Percentiles rank a stretch among this genome's conserved stretches.
Evolutionary conservation across 805 yeast species (phyloP).

Genomic region (Candida railenensis): DNA sequence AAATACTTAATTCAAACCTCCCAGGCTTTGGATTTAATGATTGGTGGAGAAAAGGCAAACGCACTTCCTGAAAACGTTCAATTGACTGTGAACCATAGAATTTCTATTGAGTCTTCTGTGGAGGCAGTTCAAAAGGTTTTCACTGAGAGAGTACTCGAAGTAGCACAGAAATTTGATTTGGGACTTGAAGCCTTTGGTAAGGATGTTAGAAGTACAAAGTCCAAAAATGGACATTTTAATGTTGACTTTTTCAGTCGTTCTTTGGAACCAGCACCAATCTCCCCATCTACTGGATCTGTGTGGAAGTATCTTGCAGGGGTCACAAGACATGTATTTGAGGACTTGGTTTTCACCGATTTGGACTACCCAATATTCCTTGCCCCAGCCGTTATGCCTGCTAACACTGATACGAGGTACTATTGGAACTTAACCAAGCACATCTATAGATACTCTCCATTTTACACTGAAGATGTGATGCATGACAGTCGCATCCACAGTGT

Average conservation of each 20-base stretch:
- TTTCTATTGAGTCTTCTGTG: conserved; percentile 29
- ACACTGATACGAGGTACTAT: conserved; percentile 62
- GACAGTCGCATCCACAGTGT: conserved; percentile 33
- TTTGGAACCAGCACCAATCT: conserved; percentile 46
- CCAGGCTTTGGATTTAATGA: conserved; percentile 32
- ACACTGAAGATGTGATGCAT: conserved; percentile 11
- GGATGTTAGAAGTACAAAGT: conserved; percentile 11
- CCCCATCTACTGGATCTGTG: conserved; percentile 40
- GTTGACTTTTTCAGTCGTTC: conserved; percentile 13
- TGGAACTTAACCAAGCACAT: conserved; percentile 56
- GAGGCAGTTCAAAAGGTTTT: conserved; percentile 22
- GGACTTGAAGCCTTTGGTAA: conserved; percentile 21
- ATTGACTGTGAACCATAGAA: conserved; percentile 33
- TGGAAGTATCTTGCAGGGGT: conserved; percentile 66
- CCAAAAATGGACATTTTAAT: conserved; percentile 17
- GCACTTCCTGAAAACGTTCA: conserved; percentile 37
- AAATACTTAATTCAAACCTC: conserved; percentile 31
- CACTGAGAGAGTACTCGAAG: conserved; percentile 16
- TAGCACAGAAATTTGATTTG: conserved; percentile 28
- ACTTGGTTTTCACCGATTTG: conserved; percentile 38
- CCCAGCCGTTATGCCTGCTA: conserved; percentile 55
- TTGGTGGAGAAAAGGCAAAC: conserved; percentile 39
- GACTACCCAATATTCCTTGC: conserved; percentile 35
- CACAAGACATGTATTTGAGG: conserved; percentile 61
- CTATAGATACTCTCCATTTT: conserved; percentile 44